Evolutionary conservation across 2,329 filamentous ascomycete genomes (phyloP).

Genomic region (Phaeophleospora eucalypticola): DNA sequence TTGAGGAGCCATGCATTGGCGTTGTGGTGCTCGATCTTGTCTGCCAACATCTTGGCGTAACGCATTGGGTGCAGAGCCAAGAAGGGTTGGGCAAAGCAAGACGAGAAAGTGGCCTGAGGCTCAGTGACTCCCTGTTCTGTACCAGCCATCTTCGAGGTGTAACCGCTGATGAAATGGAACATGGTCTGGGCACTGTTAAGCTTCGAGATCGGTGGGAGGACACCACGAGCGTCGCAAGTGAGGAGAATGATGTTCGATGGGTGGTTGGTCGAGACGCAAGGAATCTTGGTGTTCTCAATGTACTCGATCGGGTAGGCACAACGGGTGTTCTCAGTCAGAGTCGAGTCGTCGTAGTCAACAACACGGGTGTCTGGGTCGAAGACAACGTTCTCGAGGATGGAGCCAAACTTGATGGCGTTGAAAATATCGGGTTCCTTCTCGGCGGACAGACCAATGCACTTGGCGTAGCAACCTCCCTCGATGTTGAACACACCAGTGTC

Average conservation of each 20-base stretch:
- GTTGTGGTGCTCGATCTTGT: conserved; percentile 94
- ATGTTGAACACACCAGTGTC: conserved; percentile 99
- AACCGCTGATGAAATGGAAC: conserved; percentile 99
- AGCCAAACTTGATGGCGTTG: conserved; percentile 92
- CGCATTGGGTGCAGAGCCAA: conserved; percentile 97
- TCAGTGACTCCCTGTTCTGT: conserved; percentile 96
- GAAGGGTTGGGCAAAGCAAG: conserved; percentile 99
- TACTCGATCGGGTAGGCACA: conserved; percentile 99
- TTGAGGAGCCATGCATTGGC: conserved; percentile 98
- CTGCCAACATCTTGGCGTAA: conserved; percentile 96
- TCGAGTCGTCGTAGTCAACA: conserved; percentile 93
- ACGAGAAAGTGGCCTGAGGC: conserved; percentile 97
- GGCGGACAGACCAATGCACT: conserved; percentile 92
- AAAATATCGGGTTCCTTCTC: conserved; percentile 99
- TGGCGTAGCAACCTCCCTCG: conserved; percentile 98
- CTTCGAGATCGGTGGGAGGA: conserved; percentile 96
- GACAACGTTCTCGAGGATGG: conserved; percentile 96
- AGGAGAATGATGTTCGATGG: conserved; percentile 97
- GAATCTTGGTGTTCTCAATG: conserved; percentile 98
- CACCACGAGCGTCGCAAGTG: conserved; percentile 95
- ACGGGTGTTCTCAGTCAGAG: conserved; percentile 95
- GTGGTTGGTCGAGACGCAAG: conserved; percentile 81
- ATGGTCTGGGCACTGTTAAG: conserved; percentile 92
- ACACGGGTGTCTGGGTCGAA: conserved; percentile 85
- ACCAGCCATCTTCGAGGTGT: conserved; percentile 99